A percentile compares a stretch with the other conserved stretches of the same genome.
These are phyloP conservation scores for Eragrostis tef DNA, from an alignment of 202 grass and related monocot species.

Conservation along the genomic window DNA sequence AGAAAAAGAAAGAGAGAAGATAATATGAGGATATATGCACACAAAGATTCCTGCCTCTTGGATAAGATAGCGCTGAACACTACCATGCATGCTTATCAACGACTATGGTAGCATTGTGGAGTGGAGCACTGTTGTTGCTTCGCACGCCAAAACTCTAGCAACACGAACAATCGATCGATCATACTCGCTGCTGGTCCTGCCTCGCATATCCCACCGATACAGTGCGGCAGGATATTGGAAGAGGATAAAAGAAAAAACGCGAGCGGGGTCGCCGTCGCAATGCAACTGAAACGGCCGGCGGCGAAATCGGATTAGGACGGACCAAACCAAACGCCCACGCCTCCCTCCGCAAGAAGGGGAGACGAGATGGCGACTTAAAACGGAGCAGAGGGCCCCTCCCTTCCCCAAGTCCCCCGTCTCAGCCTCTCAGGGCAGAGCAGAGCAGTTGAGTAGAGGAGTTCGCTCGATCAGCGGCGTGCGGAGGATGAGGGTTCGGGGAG, in stretches of 20 bases:
- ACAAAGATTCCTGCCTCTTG: not conserved
- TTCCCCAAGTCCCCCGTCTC: not conserved
- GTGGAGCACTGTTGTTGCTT: not conserved
- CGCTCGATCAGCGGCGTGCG: not conserved
- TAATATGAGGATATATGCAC: not conserved
- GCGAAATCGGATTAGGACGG: not conserved
- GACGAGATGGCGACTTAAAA: not conserved
- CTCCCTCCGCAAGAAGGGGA: not conserved
- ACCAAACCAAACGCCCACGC: conserved; percentile 28
- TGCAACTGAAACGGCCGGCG: conserved; percentile 16
- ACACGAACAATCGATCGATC: not conserved
- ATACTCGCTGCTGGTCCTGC: not conserved
- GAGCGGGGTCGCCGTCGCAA: not conserved
- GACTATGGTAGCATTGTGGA: not conserved
- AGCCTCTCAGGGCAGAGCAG: not conserved
- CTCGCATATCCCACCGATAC: not conserved
- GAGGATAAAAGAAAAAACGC: not conserved
- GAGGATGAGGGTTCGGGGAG: conserved; percentile 50
- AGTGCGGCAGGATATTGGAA: not conserved
- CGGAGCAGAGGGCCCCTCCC: not conserved
- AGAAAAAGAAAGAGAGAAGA: not conserved
- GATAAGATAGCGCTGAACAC: not conserved
- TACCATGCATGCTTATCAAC: not conserved
- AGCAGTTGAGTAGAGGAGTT: not conserved
- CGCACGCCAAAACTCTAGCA: not conserved